These are phyloP conservation scores for Daldinia sp. DNA, from an alignment of 2,329 filamentous ascomycete species.

Conservation along the genomic window DNA sequence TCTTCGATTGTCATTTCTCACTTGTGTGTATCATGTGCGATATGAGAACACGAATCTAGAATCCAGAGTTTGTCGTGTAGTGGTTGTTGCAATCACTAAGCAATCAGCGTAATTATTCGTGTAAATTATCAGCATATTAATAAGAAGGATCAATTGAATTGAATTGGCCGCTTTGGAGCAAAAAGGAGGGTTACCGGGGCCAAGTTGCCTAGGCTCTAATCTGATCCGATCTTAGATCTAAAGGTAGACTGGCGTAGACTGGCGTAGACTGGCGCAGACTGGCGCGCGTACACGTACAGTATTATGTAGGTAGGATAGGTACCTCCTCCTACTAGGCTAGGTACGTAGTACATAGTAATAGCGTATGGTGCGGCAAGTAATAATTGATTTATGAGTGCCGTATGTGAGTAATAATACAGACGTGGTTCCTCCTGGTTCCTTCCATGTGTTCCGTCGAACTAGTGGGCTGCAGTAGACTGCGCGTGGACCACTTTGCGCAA, in stretches of 20 bases:
- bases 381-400: slow-evolving; percentile 25
- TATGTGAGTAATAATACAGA: slow-evolving; percentile 33
- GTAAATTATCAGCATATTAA: neutral
- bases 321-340: too few relatives aligned
- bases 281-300: neutral
- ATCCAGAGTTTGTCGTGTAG: slow-evolving; percentile 18
- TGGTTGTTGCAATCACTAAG: slow-evolving; percentile 9
- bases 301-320: too few relatives aligned
- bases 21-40: neutral
- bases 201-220: slow-evolving; percentile 17
- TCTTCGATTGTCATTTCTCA: neutral
- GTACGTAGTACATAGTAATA: neutral
- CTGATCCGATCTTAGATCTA: slow-evolving; percentile 37
- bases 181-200: slow-evolving; percentile 15
- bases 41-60: neutral
- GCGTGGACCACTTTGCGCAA: slow-evolving; percentile 20
- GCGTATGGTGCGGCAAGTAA: slow-evolving; percentile 25
- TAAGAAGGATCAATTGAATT: slow-evolving; percentile 29
- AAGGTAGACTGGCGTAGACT: too few relatives aligned
- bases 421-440: slow-evolving; percentile 14
- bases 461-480: slow-evolving; percentile 10
- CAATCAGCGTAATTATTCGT: slow-evolving; percentile 4
- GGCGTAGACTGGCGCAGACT: slow-evolving; percentile 3
- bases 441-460: slow-evolving; percentile 26
- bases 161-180: slow-evolving; percentile 1